A percentile compares a stretch with the other conserved stretches of the same genome.
Conservation (phyloP, 177 flowering plant species). For the Vitis hybrid region DNA sequence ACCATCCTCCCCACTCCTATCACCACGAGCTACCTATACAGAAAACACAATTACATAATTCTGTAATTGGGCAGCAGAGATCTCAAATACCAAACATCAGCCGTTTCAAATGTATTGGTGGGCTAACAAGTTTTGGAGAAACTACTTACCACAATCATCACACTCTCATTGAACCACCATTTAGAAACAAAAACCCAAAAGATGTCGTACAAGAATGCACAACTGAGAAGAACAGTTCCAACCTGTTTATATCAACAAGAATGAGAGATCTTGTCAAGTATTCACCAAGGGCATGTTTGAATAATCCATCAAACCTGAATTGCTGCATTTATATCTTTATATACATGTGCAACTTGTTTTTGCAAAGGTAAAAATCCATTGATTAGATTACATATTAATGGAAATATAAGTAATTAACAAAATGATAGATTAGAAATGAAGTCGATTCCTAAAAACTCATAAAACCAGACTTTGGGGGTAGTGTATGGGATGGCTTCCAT, state of each 20-base stretch:
- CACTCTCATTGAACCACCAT: slow-evolving; percentile 67
- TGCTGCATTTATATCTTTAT: not conserved
- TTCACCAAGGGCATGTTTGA: not conserved
- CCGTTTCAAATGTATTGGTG: not conserved
- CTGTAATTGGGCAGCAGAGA: not conserved
- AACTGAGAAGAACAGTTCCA: slow-evolving; percentile 70
- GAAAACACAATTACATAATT: not conserved
- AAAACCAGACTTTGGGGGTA: no score
- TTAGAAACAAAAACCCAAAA: slow-evolving; percentile 84
- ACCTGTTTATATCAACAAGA: slow-evolving; percentile 40
- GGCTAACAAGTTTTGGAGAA: not conserved
- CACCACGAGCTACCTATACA: slow-evolving; percentile 75
- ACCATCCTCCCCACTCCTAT: slow-evolving; percentile 71
- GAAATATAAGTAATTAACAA: no score
- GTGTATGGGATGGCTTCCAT: no score
- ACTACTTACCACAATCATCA: slow-evolving; percentile 75
- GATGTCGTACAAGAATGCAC: slow-evolving; percentile 78
- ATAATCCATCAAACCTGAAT: not conserved
- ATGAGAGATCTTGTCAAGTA: not conserved
- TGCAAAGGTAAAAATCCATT: not conserved
- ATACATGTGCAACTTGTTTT: not conserved
- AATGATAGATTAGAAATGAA: no score
- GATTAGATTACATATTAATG: no score
- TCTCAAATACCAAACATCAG: no score
- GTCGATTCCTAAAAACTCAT: no score